Evolutionary conservation across 2,329 filamentous ascomycete species (phyloP), one percentile per base, ranked within the genome.

Genomic region (Cercospora brassicicola): DNA sequence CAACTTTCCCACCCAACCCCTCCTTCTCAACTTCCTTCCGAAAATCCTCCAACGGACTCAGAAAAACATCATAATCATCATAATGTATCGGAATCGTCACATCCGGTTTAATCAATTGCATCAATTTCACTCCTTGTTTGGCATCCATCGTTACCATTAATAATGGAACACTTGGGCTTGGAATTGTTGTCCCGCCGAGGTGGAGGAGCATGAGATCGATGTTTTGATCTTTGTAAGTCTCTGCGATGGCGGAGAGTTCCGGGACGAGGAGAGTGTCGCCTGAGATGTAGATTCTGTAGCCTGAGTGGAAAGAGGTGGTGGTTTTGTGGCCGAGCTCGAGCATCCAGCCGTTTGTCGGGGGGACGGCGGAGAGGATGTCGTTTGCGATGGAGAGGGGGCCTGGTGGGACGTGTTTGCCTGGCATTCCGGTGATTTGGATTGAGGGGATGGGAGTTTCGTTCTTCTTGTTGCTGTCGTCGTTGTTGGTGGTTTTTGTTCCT

Each of bases 61-160:
- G 67, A 72, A 90, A 87, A 2, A 88, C 86, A 70, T 86, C 83
- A 71, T 91, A 90, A 72, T 89, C 87, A 75, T 90, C 87, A 73
- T 83, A 89, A 74, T 90, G 87, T 42, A 90, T 85, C 3, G 88
- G 88, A 55, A 91, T 86, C 5, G 87, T 89, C 60, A 90, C 65
- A 26, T 89, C 85, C 18, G 88, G 86, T 31, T 87, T 79, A 33
- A 91, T 84, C 66, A 90, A 71, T 71, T 82, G 79, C 76, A 91
- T 85, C 69, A 91, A 75, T 78, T 88, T 79, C 30, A 90, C 71
- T 0, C 88, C 88, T 76, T 90, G 86, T 73, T 84, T 81, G 23
- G 85, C 88, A 76, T 90, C 88, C 88, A 91, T 91, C 0, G 88
- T 90, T 2, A 90, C 86, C 88, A 90, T 90, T 26, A 90, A 67